Conservation (phyloP, 2,329 filamentous ascomycete genomes). For the Trichoderma oligosporum region DNA sequence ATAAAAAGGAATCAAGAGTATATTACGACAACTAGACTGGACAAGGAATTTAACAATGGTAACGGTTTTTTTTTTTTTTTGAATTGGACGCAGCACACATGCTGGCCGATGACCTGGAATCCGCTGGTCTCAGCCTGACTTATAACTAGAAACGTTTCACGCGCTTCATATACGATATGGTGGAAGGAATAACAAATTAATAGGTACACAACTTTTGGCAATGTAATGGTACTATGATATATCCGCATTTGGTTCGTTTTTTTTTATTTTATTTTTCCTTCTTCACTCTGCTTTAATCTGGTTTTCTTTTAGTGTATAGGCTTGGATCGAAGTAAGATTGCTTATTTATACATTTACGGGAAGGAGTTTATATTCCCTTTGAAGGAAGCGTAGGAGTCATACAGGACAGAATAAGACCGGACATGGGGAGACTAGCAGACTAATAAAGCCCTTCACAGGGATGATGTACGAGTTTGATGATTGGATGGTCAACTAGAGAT, state of each 20-base stretch:
- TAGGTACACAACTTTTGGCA: background rate
- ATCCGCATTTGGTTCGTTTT: background rate
- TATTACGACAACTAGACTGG: background rate
- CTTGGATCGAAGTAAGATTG: background rate
- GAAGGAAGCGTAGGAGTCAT: background rate
- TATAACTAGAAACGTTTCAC: background rate
- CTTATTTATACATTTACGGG: background rate
- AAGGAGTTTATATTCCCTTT: background rate
- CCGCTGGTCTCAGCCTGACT: background rate
- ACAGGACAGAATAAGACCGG: background rate
- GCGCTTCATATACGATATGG: too few relatives aligned
- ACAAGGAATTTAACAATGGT: background rate
- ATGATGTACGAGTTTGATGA: constrained; percentile 16
- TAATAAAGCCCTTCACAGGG: constrained; percentile 18
- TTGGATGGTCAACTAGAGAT: background rate
- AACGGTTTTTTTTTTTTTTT: background rate
- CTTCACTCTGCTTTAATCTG: background rate
- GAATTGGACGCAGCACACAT: background rate
- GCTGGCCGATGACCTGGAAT: background rate
- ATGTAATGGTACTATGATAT: constrained; percentile 4
- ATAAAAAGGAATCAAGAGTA: background rate
- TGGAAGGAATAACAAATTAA: background rate
- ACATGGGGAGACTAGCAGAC: constrained; percentile 10
- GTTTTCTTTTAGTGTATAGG: background rate
- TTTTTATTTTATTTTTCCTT: background rate